Evolutionary conservation across 768 basidiomycete genomes (phyloP), one percentile per base, ranked within the genome.

Genomic region (Podaxis rugospora): DNA sequence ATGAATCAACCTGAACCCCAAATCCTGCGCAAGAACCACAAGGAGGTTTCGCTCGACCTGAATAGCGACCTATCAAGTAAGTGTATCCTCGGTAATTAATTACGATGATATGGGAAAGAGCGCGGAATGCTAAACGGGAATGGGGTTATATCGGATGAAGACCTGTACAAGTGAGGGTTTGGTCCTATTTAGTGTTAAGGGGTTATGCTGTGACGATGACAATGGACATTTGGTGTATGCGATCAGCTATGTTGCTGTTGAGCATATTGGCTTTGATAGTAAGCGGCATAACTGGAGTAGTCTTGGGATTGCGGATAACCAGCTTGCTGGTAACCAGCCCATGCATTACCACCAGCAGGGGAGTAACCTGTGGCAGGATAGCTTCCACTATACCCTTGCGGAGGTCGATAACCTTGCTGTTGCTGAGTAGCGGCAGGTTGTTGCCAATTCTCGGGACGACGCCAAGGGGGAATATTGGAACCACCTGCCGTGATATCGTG

Each of bases 401-500:
- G 88, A 35, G 90, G 89, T 59, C 89, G 83, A 75, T 84, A 89
- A 55, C 86, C 87, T 64, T 82, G 78, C 66, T 83, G 80, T 60
- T 81, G 80, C 59, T 81, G 80, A 61, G 69, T 70, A 51, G 78
- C 81, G 65, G 75, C 67, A 42, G 79, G 78, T 61, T 86, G 83
- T 65, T 87, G 85, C 92, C 92, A 94, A 57, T 86, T 85, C 74
- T 94, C 92, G 4, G 92, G 93, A 63, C 91, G 89, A 69, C 92
- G 90, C 92, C 92, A 94, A 28, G 92, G 92, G 69, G 93, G 92
- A 61, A 93, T 83, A 68, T 88, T 92, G 52, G 89, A 86, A 59
- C 91, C 90, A 65, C 87, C 88, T 68, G 83, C 83, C 28, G 86
- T 84, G 63, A 87, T 87, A 65, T 88, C 83, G 75, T 89, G 88